Evolutionary conservation across 2,329 filamentous ascomycete species (phyloP).

Genomic region (Anthostomella pinea): DNA sequence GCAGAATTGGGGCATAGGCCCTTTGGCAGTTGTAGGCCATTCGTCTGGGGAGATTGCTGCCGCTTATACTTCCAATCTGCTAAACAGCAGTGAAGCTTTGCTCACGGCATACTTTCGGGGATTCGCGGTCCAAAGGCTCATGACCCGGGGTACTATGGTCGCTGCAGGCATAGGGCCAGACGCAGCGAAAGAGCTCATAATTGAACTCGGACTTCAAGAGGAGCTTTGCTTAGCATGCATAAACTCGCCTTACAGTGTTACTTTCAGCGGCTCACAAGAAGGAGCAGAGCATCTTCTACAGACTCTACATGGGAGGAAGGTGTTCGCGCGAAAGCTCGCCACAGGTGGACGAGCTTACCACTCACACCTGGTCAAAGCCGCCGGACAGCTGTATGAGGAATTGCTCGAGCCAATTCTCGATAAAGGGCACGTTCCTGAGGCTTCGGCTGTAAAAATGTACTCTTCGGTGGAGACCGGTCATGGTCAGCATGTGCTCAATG

Average conservation of each 20-base stretch:
- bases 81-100: constrained; percentile 16
- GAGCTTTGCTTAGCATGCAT: constrained; percentile 16
- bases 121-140: neutral
- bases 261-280: constrained; percentile 6
- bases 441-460: constrained; percentile 14
- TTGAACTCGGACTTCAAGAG: neutral
- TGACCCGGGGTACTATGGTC: constrained; percentile 19
- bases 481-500: neutral
- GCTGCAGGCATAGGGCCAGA: constrained; percentile 10
- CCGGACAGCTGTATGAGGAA: constrained; percentile 16
- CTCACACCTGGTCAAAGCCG: constrained; percentile 12
- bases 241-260: constrained; percentile 20
- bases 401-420: constrained; percentile 6
- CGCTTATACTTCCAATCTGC: constrained; percentile 36
- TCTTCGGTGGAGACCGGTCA: constrained; percentile 8
- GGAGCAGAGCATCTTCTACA: neutral
- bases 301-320: neutral
- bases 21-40: constrained; percentile 21
- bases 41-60: constrained; percentile 40
- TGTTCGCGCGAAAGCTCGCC: constrained; percentile 4
- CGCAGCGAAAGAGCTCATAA: constrained; percentile 1
- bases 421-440: neutral
- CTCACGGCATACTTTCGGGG: constrained; percentile 21
- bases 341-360: constrained; percentile 14
- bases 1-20: constrained; percentile 8